phyloP scores from a whole-genome alignment of 2,329 filamentous ascomycete genomes.

The Scedosporium dehoogii region DNA sequence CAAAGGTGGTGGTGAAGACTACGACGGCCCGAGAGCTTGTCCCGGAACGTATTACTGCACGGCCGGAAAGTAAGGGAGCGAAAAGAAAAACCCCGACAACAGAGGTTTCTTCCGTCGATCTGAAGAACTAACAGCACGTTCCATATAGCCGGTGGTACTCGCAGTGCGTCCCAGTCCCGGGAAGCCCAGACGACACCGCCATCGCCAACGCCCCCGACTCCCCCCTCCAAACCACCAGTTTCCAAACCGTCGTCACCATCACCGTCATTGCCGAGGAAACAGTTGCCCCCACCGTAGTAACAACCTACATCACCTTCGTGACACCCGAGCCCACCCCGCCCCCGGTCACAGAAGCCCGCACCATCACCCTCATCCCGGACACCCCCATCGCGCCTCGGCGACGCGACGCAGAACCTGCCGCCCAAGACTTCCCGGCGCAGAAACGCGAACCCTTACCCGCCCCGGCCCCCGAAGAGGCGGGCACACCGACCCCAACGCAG shows the following conservation, averaged over 20 bases:
- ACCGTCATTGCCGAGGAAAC: not conserved
- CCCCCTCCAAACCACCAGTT: constrained; percentile 9
- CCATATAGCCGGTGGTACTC: constrained; percentile 10
- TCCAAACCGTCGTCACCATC: constrained; percentile 6
- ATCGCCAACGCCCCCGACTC: constrained; percentile 4
- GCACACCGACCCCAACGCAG: constrained; percentile 1
- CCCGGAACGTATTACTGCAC: constrained; percentile 1
- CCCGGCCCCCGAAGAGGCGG: not conserved
- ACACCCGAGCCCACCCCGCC: not conserved
- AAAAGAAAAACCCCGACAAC: too few species aligned
- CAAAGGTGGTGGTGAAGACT: not conserved
- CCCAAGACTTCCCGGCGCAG: not conserved
- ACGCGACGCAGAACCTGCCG: not conserved
- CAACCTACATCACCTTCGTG: constrained; percentile 10
- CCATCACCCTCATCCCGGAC: constrained; percentile 5
- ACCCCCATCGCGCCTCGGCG: not conserved
- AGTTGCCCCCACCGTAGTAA: constrained; percentile 6
- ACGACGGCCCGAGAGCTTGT: constrained; percentile 1
- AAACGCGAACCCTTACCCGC: not conserved
- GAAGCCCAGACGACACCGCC: constrained; percentile 4
- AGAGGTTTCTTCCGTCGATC: not conserved
- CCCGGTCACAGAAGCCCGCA: not conserved
- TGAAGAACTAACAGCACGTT: not conserved
- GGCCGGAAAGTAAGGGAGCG: not conserved
- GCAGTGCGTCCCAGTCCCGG: constrained; percentile 8